Base-by-base conservation (phyloP, 345 rosid genomes). In the Cardiospermum halicacabum region DNA sequence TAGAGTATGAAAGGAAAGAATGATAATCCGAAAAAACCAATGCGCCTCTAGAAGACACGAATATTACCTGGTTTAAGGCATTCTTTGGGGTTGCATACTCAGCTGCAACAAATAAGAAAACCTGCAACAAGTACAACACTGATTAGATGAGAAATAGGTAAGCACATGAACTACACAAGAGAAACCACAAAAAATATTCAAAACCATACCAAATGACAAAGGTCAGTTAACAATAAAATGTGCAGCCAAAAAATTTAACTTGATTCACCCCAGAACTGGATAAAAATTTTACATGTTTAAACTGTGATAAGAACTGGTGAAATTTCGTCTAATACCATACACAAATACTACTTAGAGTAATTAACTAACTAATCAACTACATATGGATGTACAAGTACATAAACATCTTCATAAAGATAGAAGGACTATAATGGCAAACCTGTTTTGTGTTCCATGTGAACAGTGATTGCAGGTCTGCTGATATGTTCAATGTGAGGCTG, bases 401-500 rank as follows among this genome's bases (percentile, higher is more conserved):
- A 43, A 25, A 21, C 9, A 11, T 36, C 31, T 50, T 4, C 31
- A 65, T 15, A 34, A 43, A 48, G 21, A 19, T 43, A 30, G 21
- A 58, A 24, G n/a, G 18, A 40, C 21, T 6, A 12, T 25, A 30
- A 65, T 16, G 56, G 62, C 60, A 62, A 72, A 95, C 99, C 97
- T 91, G 98, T 70, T 95, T 91, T 3, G 99, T 91, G 83, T 95
- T 95, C 99, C 99, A 91, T 47, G 97, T 89, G 74, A 89, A 95
- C 36, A 91, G 64, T 31, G 99, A 84, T 72, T 87, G 92, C 53
- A 95, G 74, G 62, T 95, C 93, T 13, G 96, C 97, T 26, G 92
- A 48, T 74, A 95, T 84, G 71, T 95, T 93, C 84, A 95, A 56
- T 12, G 87, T 86, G 74, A 95, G 65, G 84, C 96, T 89, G 69